A percentile compares a stretch with the other conserved stretches of the same genome.
These are phyloP conservation scores for Wickerhamiella occidentalis DNA, from an alignment of 805 yeast species.

Conservation along the genomic window DNA sequence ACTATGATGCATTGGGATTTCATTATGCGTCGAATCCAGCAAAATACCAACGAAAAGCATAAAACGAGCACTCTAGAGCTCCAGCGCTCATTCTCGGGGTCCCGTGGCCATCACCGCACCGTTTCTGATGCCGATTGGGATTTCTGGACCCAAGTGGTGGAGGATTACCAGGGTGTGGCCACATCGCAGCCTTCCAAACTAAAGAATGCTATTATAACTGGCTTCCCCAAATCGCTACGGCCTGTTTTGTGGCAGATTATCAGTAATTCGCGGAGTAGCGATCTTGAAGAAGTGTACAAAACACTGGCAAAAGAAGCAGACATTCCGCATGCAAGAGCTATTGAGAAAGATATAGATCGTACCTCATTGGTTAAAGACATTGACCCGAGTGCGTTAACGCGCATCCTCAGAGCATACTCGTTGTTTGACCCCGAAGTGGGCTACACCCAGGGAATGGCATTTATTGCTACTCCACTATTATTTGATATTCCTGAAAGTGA, in stretches of 20 bases:
- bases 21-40: constrained; percentile 21
- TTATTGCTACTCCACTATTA: constrained; percentile 72
- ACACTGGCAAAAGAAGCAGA: constrained; percentile 36
- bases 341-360: constrained; percentile 70
- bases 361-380: constrained; percentile 68
- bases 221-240: constrained; percentile 75
- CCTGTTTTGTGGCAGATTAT: constrained; percentile 91
- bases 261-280: constrained; percentile 58
- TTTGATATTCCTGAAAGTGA: constrained; percentile 73
- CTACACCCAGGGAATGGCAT: constrained; percentile 97
- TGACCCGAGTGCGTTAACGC: constrained; percentile 45
- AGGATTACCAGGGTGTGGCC: constrained; percentile 61
- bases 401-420: constrained; percentile 73
- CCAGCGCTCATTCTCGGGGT: constrained; percentile 26
- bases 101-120: constrained; percentile 13
- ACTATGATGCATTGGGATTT: constrained; percentile 14
- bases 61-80: constrained; percentile 40
- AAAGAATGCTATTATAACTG: constrained; percentile 49
- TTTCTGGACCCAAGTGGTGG: constrained; percentile 75
- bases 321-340: constrained; percentile 60
- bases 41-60: constrained; percentile 14
- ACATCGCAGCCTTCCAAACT: constrained; percentile 47
- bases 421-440: constrained; percentile 87
- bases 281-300: constrained; percentile 47
- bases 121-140: constrained; percentile 32